Evolutionary conservation across 305 asterid genomes (phyloP), one percentile per base, ranked within the genome.

Genomic region (Ilex paraguariensis): DNA sequence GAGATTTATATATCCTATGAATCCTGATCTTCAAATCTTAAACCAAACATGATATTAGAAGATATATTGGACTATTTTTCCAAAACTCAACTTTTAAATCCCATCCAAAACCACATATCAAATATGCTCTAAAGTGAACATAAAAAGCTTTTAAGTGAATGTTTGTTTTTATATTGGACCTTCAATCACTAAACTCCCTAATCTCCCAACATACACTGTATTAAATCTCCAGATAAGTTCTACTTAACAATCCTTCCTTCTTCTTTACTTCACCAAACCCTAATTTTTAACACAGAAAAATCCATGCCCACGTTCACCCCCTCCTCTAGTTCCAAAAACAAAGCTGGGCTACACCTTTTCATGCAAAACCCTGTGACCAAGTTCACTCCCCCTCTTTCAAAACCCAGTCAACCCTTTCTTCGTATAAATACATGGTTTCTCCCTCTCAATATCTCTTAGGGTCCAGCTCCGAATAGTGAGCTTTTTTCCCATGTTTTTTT

Each of bases 401-500:
- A 51, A 9, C 33, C 31, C 45, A 67, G 69, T 79, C 82, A 81
- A 74, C 79, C 66, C 28, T 40, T 51, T 36, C 15, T 36, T 58
- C 14, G 45, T 85, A 90, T 90, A 90, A 75, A 83, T 87, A 75
- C 52, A 16, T 44, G 51, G 64, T 77, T 69, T 70, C 42, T 31
- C 42, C 17, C 33, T 21, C 1, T 53, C 68, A 61, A 39, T 46
- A 56, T 32, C 46, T 57, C 72, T 75, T 88, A 81, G 87, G 88
- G 84, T 89, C 85, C 70, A 84, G 93, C 97, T 90, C 88, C 82
- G 73, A 44, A 40, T 70, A 60, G 83, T 62, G 90, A 77, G 92
- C 87, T 84, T 84, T 86, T 76, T 77, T 50, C 70, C 89, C 77
- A 30, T 63, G 54, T 17, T 13, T 0, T 15, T 15, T 49, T 5